A percentile compares a stretch with the other conserved stretches of the same genome.
Evolutionary conservation across 148 eudicot species (phyloP).

Genomic region (Amaranthus hypochondriacus): DNA sequence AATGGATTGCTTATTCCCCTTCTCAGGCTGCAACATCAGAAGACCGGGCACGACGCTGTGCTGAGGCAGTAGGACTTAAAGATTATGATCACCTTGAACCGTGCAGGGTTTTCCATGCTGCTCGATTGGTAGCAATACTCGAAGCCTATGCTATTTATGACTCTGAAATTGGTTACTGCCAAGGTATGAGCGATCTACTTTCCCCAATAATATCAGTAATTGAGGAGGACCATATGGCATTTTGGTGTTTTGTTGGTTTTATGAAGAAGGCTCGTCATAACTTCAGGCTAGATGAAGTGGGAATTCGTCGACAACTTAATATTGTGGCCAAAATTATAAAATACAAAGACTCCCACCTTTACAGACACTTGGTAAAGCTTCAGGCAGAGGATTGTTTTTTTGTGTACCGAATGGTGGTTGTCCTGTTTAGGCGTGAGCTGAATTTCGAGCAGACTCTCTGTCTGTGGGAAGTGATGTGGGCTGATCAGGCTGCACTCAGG

Average conservation of each 20-base stretch:
- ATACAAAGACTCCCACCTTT: slow-evolving; percentile 84
- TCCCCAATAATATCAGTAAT: slow-evolving; percentile 82
- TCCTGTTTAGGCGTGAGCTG: slow-evolving; percentile 82
- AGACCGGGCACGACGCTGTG: slow-evolving; percentile 59
- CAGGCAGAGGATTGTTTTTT: slow-evolving; percentile 98
- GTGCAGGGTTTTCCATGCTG: slow-evolving; percentile 75
- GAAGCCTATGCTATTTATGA: slow-evolving; percentile 95
- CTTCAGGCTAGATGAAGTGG: slow-evolving; percentile 92
- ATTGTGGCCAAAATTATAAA: slow-evolving; percentile 84
- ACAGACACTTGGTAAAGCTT: slow-evolving; percentile 81
- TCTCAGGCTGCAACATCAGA: slow-evolving; percentile 63
- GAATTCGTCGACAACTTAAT: slow-evolving; percentile 77
- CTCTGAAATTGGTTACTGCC: slow-evolving; percentile 94
- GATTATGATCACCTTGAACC: slow-evolving; percentile 84
- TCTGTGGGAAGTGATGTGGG: slow-evolving; percentile 99
- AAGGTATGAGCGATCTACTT: slow-evolving; percentile 97
- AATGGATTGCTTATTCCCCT: slow-evolving; percentile 61
- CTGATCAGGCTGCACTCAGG: slow-evolving; percentile 88
- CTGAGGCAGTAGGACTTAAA: slow-evolving; percentile 73
- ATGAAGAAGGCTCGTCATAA: slow-evolving; percentile 97
- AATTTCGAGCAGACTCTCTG: slow-evolving; percentile 87
- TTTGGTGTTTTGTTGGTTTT: slow-evolving; percentile 98
- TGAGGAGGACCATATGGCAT: slow-evolving; percentile 81
- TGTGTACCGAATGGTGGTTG: slow-evolving; percentile 98
- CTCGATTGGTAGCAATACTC: slow-evolving; percentile 82